These are phyloP conservation scores for Tanozyma kutaoensis DNA, from an alignment of 805 yeast species.

Conservation along the genomic window DNA sequence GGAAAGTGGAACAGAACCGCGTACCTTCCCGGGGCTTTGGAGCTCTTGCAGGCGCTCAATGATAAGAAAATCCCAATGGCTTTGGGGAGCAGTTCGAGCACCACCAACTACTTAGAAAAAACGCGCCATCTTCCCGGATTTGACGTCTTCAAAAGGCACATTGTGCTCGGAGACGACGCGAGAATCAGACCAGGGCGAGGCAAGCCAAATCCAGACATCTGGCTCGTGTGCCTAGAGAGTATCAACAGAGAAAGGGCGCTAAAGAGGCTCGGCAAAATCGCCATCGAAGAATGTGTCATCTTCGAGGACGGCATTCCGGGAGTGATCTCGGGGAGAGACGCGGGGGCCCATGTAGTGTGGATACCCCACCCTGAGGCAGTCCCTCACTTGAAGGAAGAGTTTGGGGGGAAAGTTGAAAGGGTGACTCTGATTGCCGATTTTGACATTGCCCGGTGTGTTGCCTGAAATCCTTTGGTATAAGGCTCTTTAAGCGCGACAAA, in stretches of 20 bases:
- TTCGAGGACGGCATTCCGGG: conserved; percentile 97
- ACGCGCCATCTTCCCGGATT: conserved; percentile 65
- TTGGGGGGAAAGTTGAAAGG: too few relatives aligned
- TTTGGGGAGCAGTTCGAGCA: conserved; percentile 76
- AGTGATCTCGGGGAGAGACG: conserved; percentile 67
- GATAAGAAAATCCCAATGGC: conserved; percentile 61
- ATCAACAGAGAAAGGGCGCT: conserved; percentile 42
- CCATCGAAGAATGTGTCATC: conserved; percentile 69
- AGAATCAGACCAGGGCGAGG: conserved; percentile 79
- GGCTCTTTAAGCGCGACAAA: too few relatives aligned
- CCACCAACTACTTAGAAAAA: conserved; percentile 49
- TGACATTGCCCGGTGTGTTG: too few relatives aligned
- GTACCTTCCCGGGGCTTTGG: conserved; percentile 79
- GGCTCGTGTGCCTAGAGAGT: conserved; percentile 66
- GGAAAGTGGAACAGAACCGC: conserved; percentile 47
- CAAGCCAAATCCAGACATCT: conserved; percentile 89
- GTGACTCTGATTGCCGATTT: too few relatives aligned
- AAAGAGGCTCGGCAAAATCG: conserved; percentile 31
- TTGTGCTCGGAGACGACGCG: conserved; percentile 82
- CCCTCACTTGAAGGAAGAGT: conserved; percentile 36
- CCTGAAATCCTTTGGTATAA: too few relatives aligned
- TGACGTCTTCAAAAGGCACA: conserved; percentile 44
- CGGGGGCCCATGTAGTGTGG: conserved; percentile 87
- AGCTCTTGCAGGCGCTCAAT: conserved; percentile 43
- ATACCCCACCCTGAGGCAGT: conserved; percentile 76